Evolutionary conservation across 1,284 basidiomycete genomes (phyloP), one percentile per base, ranked within the genome.

Genomic region (Golubevia pallescens): DNA sequence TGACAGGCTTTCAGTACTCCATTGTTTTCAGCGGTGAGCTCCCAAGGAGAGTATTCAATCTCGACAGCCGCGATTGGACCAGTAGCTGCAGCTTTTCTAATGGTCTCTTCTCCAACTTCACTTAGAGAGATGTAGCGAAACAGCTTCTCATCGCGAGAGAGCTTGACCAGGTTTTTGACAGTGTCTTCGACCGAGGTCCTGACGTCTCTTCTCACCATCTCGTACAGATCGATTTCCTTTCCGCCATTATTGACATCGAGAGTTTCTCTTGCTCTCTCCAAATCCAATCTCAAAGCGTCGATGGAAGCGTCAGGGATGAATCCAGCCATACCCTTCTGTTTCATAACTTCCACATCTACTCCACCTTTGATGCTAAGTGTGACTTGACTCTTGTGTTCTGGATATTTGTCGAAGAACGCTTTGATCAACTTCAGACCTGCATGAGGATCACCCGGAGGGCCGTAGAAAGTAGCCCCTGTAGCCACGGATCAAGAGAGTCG

Each of bases 351-450:
- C 20, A 71, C 63, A n/a, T 67, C 32, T 24, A 72, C 61, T 10
- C 80, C 79, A 5, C 80, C 81, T 61, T 83, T 83, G 60, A 83
- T 73, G 19, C 74, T 76, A 55, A 83, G 62, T 3, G 72, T 51
- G 2, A 78, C 71, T 56, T 73, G 72, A n/a, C 67, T 59, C 32
- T 70, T 73, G 68, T 75, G 66, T 19, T 80, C 74, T 3, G 81
- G 81, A 59, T 81, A 67, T 2, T 70, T 69, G 1, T 67, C 69
- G 68, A 79, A 83, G 68, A 78, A 81, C 21, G 77, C 68, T 19
- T 63, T 62, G 13, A 83, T 60, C 6, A 81, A 65, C 57, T 69
- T 66, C 7, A 83, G 58, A 65, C 78, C 80, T 58, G 71, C 71
- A 34, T 74, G 67, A 0, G 74, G 69, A 53, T 81, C 68, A 1